Percentiles rank a stretch among this genome's conserved stretches.
phyloP scores from a whole-genome alignment of 345 rosid genomes.

The Camelina neglecta region DNA sequence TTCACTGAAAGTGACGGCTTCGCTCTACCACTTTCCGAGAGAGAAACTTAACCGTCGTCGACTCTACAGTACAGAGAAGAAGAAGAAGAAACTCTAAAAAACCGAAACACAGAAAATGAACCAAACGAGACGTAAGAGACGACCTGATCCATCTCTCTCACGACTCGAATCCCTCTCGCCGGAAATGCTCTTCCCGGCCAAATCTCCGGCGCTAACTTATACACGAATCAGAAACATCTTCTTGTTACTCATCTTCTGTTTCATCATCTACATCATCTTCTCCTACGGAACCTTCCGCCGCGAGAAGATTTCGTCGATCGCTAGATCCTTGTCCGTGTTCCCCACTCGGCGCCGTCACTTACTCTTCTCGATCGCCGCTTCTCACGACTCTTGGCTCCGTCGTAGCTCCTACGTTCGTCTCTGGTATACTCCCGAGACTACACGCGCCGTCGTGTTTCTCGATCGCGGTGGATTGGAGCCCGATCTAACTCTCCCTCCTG shows the following conservation, averaged over 20 bases:
- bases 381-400: conserved; percentile 60
- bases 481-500: conserved; percentile 62
- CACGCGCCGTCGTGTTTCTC: conserved; percentile 78
- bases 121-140: conserved; percentile 46
- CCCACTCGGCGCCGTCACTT: conserved; percentile 64
- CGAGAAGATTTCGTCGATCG: conserved; percentile 40
- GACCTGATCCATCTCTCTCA: conserved; percentile 34
- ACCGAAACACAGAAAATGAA: conserved; percentile 16
- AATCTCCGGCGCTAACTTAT: conserved; percentile 43
- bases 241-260: conserved; percentile 49
- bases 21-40: not conserved
- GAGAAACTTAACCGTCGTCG: conserved; percentile 27
- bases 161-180: conserved; percentile 31
- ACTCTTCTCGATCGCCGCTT: conserved; percentile 78
- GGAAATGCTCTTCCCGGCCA: conserved; percentile 46
- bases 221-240: conserved; percentile 61
- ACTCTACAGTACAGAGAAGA: not conserved
- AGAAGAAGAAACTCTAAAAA: not conserved
- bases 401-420: conserved; percentile 73
- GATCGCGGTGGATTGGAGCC: conserved; percentile 48
- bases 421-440: conserved; percentile 66
- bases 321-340: conserved; percentile 28
- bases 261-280: conserved; percentile 57
- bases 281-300: conserved; percentile 38
- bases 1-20: conserved; percentile 4